Percentiles rank a stretch among this genome's conserved stretches.
These are phyloP conservation scores for Diaporthe helianthi DNA, from an alignment of 2,329 filamentous ascomycete genomes.

Conservation along the genomic window DNA sequence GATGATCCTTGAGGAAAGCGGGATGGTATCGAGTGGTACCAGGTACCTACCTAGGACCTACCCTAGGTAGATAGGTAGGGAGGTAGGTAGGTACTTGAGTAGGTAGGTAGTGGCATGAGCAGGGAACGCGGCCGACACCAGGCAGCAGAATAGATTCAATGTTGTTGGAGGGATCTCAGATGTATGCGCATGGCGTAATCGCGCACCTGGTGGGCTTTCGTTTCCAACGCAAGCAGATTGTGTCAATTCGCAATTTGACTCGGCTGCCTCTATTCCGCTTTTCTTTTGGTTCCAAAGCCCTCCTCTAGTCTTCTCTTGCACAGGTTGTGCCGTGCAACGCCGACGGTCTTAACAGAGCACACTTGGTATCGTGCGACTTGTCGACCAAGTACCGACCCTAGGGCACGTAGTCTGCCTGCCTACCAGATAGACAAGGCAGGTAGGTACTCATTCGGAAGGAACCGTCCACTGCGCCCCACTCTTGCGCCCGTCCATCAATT, in stretches of 20 bases:
- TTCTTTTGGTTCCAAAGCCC: background rate
- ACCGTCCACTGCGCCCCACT: constrained; percentile 4
- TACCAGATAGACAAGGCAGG: background rate
- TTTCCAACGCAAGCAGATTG: background rate
- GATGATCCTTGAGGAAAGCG: no score
- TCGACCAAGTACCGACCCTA: no score
- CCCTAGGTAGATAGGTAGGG: no score
- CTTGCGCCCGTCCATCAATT: background rate
- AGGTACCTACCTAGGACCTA: no score
- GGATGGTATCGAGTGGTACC: constrained; percentile 10
- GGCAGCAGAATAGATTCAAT: constrained; percentile 31
- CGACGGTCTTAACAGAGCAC: background rate
- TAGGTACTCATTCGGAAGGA: constrained; percentile 23
- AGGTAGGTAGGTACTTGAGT: no score
- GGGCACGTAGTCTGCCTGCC: background rate
- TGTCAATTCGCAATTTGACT: background rate
- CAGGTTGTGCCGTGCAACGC: background rate
- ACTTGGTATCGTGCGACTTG: background rate
- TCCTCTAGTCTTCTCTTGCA: background rate
- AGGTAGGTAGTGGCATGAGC: constrained; percentile 8
- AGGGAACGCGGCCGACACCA: constrained; percentile 17
- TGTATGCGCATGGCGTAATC: constrained; percentile 6
- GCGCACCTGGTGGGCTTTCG: background rate
- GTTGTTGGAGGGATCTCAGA: constrained; percentile 22
- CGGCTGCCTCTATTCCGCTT: background rate